Conservation (phyloP, 768 basidiomycete genomes). For the Dioszegia crocea region DNA sequence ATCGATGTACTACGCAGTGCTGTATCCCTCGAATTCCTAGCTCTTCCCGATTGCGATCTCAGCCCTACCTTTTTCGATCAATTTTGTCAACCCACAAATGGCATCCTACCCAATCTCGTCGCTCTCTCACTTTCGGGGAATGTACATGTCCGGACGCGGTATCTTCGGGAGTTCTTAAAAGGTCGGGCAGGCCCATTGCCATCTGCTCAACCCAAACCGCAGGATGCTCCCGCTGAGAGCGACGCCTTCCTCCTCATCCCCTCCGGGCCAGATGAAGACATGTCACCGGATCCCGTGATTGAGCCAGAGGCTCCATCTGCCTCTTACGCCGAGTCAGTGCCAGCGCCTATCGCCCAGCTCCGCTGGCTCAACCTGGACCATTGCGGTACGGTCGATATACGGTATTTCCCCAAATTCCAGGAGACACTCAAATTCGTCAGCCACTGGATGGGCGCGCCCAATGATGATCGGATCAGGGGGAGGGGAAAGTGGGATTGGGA, state of each 20-base stretch:
- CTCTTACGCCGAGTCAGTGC: neutral
- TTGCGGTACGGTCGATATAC: constrained; percentile 28
- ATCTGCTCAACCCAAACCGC: too few relatives aligned
- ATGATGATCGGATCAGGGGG: constrained; percentile 26
- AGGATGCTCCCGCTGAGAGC: too few relatives aligned
- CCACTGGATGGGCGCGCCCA: constrained; percentile 11
- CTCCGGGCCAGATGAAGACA: too few relatives aligned
- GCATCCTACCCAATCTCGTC: constrained; percentile 4
- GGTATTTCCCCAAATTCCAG: constrained; percentile 3
- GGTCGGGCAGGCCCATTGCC: too few relatives aligned
- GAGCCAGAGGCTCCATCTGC: too few relatives aligned
- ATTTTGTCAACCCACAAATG: constrained; percentile 7
- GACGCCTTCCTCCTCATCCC: too few relatives aligned
- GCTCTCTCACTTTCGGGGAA: constrained; percentile 3
- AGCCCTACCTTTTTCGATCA: constrained; percentile 22
- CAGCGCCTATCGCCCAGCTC: constrained; percentile 3
- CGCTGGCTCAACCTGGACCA: constrained; percentile 36
- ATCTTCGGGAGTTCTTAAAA: constrained; percentile 11
- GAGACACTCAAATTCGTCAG: constrained; percentile 22
- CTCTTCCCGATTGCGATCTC: constrained; percentile 18
- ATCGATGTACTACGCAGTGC: too few relatives aligned
- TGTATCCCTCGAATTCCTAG: too few relatives aligned
- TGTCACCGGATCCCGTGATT: too few relatives aligned
- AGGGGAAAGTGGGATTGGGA: constrained; percentile 28
- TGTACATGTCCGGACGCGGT: neutral